Evolutionary conservation across 441 rosid genomes (phyloP), one percentile per base, ranked within the genome.

Genomic region (Raphanus hybrid): DNA sequence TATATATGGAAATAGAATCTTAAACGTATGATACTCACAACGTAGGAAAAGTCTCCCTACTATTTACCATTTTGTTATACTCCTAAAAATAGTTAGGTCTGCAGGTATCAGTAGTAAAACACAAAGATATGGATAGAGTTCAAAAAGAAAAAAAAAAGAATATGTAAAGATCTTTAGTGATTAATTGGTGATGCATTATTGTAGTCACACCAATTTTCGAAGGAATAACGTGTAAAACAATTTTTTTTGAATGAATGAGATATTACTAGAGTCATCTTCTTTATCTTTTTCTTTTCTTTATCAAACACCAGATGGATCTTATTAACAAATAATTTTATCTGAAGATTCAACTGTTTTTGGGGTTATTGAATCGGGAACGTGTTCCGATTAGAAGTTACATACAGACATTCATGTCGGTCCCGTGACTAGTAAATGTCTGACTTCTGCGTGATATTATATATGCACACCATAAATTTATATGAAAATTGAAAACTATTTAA

Each of bases 321-420:
- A 50, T 32, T 37, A 57, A 27, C 39, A 72, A 54, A 59, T 41
- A 59, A 50, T 16, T 29, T 27, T 34, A 34, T 73, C 15, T 26
- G 41, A 39, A 52, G 68, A 68, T 72, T 59, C 68, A 62, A 62
- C 26, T 6, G 54, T 59, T 11, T 45, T 59, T 54, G 82, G 68
- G 78, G 78, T 69, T 79, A 68, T 39, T 63, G 64, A 54, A 74
- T 69, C 62, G 8, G 50, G 48, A 55, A 74, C 82, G 82, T 74
- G 71, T 69, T 74, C 62, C 78, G 34, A 43, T 79, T 43, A 62
- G 71, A 73, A 18, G 11, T 62, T 62, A 43, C 70, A 78, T 55
- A 50, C 59, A 61, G 69, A 69, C 81, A 74, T 73, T 41, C 66
- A 79, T 69, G 75, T 74, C 66, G 77, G 78, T 74, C 78, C 82